Conservation (phyloP, 192 early-diverging fungal genomes). For the Entomortierella lignicola region DNA sequence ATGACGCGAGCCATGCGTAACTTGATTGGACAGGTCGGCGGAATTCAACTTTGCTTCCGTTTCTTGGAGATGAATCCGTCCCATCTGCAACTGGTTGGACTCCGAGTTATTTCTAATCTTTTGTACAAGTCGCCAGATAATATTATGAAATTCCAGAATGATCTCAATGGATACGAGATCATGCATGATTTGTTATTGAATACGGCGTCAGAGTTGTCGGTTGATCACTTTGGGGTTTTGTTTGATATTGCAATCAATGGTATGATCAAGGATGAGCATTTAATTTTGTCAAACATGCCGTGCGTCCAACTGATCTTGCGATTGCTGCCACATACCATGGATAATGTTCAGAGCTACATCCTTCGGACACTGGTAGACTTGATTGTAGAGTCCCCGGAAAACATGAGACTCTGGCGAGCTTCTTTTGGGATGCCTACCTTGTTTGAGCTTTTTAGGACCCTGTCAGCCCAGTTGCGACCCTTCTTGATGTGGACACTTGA, state of each 20-base stretch:
- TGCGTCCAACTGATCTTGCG: slow-evolving; percentile 49
- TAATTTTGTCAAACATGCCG: slow-evolving; percentile 47
- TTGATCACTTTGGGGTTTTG: slow-evolving; percentile 53
- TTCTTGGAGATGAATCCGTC: slow-evolving; percentile 50
- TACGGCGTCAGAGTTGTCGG: slow-evolving; percentile 30
- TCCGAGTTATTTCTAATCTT: slow-evolving; percentile 54
- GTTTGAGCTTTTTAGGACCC: slow-evolving; percentile 49
- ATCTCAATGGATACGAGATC: slow-evolving; percentile 49
- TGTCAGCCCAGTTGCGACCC: slow-evolving; percentile 43
- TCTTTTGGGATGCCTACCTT: slow-evolving; percentile 46
- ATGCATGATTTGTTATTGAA: slow-evolving; percentile 38
- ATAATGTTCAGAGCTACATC: slow-evolving; percentile 52
- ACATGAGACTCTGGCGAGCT: slow-evolving; percentile 44
- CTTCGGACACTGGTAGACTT: slow-evolving; percentile 53
- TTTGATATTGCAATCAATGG: slow-evolving; percentile 57
- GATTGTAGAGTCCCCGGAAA: slow-evolving; percentile 52
- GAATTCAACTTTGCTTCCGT: slow-evolving; percentile 53
- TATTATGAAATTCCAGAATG: slow-evolving; percentile 51
- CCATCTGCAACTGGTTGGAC: slow-evolving; percentile 51
- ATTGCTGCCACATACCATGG: slow-evolving; percentile 28
- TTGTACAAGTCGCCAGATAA: slow-evolving; percentile 57
- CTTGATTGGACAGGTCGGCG: slow-evolving; percentile 48
- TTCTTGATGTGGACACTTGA: slow-evolving; percentile 58
- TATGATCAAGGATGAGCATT: slow-evolving; percentile 54
- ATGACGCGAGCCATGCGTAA: slow-evolving; percentile 49